Evolutionary conservation across 1,284 basidiomycete genomes (phyloP), one percentile per base, ranked within the genome.

Genomic region (Phylloporus sp.): DNA sequence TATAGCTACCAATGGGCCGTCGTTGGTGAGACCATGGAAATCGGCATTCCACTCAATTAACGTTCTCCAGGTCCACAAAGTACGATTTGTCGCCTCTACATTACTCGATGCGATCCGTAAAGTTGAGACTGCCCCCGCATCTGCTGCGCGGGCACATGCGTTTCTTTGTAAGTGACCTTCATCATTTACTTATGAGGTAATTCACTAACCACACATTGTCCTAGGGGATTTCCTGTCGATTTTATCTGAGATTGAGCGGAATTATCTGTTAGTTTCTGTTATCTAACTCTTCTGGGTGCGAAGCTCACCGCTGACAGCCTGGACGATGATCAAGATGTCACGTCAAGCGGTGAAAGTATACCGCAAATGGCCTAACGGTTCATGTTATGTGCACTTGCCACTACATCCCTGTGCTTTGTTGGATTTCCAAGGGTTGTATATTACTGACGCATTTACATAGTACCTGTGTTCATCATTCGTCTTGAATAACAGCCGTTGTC

Each of bases 211-310:
- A 64, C 64, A 35, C 63, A 23, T n/a, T 5, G 29, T 43, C 66
- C 62, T 61, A 94, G 93, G 93, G 93, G 94, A 96, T 83, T 96
- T 96, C 81, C 81, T 96, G 49, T 93, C 92, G 59, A 95, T 96
- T 72, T 80, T 96, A 49, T 93, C 91, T 27, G 94, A 96, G 80
- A 95, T 96, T 72, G 94, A 96, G 75, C 83, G 92, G 71, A 94
- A 94, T 80, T 94, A 94, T 83, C 78, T 94, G 90, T 92, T 73
- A 79, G 91, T 87, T 57, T 23, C 45, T 62, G 32, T 53, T 37
- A 67, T 70, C 47, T 23, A 55, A 55, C 15, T 7, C 14, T 62
- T 60, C 65, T 63, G 57, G 55, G 58, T 57, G 60, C 57, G 64
- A 66, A 68, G 60, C 69, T 79, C 61, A 77, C 35, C 63, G 59